phyloP scores from a whole-genome alignment of 331 rosid genomes.

The Telfairia occidentalis region DNA sequence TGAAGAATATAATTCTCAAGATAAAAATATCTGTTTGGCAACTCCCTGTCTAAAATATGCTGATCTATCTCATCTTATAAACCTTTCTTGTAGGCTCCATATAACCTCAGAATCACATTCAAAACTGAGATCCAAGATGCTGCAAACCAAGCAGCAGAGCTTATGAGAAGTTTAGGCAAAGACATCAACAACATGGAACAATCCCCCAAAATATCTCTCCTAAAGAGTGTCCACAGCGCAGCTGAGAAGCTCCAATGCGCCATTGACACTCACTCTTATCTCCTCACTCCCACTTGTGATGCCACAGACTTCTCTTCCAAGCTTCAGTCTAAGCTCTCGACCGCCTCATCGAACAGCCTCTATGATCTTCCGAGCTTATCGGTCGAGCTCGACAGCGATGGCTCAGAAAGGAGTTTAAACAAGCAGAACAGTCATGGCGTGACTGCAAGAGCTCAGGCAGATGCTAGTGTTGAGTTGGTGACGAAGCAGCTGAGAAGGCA shows the following conservation, averaged over 20 bases:
- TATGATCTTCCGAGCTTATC: constrained; percentile 10
- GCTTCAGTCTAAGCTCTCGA: constrained; percentile 25
- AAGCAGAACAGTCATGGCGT: not conserved
- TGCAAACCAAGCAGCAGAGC: constrained; percentile 46
- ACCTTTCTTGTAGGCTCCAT: constrained; percentile 35
- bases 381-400: constrained; percentile 12
- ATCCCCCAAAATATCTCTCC: constrained; percentile 23
- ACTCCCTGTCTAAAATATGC: not conserved
- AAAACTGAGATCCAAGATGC: constrained; percentile 49
- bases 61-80: not conserved
- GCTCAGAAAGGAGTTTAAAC: constrained; percentile 15
- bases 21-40: not conserved
- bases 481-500: constrained; percentile 48
- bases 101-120: constrained; percentile 41
- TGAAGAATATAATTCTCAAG: not conserved
- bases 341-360: constrained; percentile 15
- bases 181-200: constrained; percentile 43
- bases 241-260: constrained; percentile 48
- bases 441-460: constrained; percentile 6
- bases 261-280: constrained; percentile 42
- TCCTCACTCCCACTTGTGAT: constrained; percentile 30
- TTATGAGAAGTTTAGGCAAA: constrained; percentile 41
- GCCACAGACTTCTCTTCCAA: constrained; percentile 20
- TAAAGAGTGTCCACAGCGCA: constrained; percentile 38
- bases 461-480: constrained; percentile 23